A percentile compares a stretch with the other conserved stretches of the same genome.
Evolutionary conservation across 1,284 basidiomycete species (phyloP).

Genomic region (Ceratobasidium papillatum): DNA sequence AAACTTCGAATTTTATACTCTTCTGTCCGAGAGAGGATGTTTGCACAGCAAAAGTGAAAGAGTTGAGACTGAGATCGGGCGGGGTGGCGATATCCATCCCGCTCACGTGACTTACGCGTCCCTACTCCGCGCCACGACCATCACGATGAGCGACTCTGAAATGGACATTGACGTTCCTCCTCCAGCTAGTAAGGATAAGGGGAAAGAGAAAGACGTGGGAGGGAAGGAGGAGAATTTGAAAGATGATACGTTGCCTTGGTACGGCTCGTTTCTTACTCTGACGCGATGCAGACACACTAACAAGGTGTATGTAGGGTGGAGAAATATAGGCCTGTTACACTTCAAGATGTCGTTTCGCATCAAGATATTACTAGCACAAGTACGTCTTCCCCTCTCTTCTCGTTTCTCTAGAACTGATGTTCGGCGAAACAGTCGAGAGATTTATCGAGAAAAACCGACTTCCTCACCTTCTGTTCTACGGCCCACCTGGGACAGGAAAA

Average conservation of each 20-base stretch:
- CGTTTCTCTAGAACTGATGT: not conserved
- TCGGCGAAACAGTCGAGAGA: slow-evolving; percentile 77
- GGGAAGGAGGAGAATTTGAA: slow-evolving; percentile 62
- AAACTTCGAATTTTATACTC: no score
- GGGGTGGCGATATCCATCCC: not conserved
- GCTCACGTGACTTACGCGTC: slow-evolving; percentile 15
- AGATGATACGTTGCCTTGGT: slow-evolving; percentile 79
- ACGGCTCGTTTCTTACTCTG: slow-evolving; percentile 48
- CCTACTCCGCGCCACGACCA: not conserved
- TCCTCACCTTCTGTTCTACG: slow-evolving; percentile 97
- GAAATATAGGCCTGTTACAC: slow-evolving; percentile 88
- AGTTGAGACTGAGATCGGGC: no score
- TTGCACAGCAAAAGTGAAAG: no score
- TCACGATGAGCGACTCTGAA: slow-evolving; percentile 30
- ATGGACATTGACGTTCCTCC: slow-evolving; percentile 41
- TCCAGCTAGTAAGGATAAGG: slow-evolving; percentile 66
- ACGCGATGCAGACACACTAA: not conserved
- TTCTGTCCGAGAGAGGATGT: no score
- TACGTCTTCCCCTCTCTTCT: slow-evolving; percentile 55
- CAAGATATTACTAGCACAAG: slow-evolving; percentile 93
- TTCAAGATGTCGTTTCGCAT: slow-evolving; percentile 94
- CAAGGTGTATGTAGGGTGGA: slow-evolving; percentile 77
- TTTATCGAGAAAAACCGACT: slow-evolving; percentile 96
- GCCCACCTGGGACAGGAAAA: slow-evolving; percentile 97
- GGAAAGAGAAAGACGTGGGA: no score